A percentile compares a stretch with the other conserved stretches of the same genome.
Conservation (phyloP, 768 basidiomycete genomes). For the Boletus pseudopeckii region DNA sequence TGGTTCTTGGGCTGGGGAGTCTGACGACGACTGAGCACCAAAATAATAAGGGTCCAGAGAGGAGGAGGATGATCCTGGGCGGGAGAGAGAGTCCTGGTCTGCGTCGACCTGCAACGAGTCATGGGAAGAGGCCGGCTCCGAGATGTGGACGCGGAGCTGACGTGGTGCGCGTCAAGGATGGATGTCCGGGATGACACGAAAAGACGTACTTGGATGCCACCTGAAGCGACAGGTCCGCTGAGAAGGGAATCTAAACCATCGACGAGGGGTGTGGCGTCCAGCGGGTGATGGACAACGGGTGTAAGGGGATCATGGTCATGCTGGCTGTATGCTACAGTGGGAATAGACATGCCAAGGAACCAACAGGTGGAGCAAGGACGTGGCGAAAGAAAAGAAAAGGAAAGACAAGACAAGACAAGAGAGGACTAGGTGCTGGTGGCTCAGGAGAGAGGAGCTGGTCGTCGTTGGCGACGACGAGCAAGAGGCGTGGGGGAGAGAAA, state of each 20-base stretch:
- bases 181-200: neutral
- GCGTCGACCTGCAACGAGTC: slow-evolving; percentile 37
- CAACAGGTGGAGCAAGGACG: neutral
- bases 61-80: slow-evolving; percentile 72
- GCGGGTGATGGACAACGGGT: slow-evolving; percentile 2
- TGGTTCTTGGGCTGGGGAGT: slow-evolving; percentile 48
- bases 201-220: slow-evolving; percentile 13
- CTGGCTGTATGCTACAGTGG: slow-evolving; percentile 37
- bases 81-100: slow-evolving; percentile 47
- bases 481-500: slow-evolving; percentile 28
- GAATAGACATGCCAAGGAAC: slow-evolving; percentile 39
- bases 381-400: slow-evolving; percentile 24
- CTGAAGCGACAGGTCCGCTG: slow-evolving; percentile 29
- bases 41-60: slow-evolving; percentile 91
- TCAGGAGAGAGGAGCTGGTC: slow-evolving; percentile 14
- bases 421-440: too few relatives aligned
- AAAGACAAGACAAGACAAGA: too few relatives aligned
- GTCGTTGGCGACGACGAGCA: slow-evolving; percentile 33
- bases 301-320: slow-evolving; percentile 35
- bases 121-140: slow-evolving; percentile 36
- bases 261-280: slow-evolving; percentile 52
- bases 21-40: slow-evolving; percentile 64
- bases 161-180: slow-evolving; percentile 7
- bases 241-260: slow-evolving; percentile 38
- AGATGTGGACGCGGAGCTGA: slow-evolving; percentile 48